These are phyloP conservation scores for Euryodendron excelsum DNA, from an alignment of 148 eudicot genomes.

Conservation along the genomic window DNA sequence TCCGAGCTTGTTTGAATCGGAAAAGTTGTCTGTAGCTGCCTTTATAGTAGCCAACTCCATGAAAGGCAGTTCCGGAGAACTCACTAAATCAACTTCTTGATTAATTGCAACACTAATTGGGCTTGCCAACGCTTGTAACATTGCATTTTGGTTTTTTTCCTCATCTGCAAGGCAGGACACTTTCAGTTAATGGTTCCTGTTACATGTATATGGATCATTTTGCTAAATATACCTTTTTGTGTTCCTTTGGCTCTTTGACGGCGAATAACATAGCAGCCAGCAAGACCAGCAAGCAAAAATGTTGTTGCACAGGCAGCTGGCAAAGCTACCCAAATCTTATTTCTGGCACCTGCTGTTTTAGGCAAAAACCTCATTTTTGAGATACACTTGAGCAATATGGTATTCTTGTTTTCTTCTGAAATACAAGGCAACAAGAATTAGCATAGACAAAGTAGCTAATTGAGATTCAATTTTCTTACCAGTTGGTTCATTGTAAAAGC, in stretches of 20 bases:
- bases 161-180: constrained; percentile 5
- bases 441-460: neutral
- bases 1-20: constrained; percentile 19
- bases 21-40: constrained; percentile 28
- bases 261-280: neutral
- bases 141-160: neutral
- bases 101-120: constrained; percentile 7
- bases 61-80: constrained; percentile 19
- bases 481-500: constrained; percentile 13
- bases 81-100: constrained; percentile 3
- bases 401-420: too few relatives aligned
- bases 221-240: constrained; percentile 1
- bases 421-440: neutral
- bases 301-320: constrained; percentile 6
- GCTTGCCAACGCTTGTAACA: constrained; percentile 4
- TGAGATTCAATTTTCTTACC: constrained; percentile 9
- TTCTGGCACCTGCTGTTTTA: neutral
- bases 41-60: constrained; percentile 21
- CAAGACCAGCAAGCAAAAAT: neutral
- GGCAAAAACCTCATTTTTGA: neutral
- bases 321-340: neutral
- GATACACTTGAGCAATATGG: neutral
- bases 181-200: neutral
- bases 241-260: neutral
- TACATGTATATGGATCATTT: too few relatives aligned